Evolutionary conservation across 768 basidiomycete species (phyloP), one percentile per base, ranked within the genome.

Genomic region (Pisolithus albus): DNA sequence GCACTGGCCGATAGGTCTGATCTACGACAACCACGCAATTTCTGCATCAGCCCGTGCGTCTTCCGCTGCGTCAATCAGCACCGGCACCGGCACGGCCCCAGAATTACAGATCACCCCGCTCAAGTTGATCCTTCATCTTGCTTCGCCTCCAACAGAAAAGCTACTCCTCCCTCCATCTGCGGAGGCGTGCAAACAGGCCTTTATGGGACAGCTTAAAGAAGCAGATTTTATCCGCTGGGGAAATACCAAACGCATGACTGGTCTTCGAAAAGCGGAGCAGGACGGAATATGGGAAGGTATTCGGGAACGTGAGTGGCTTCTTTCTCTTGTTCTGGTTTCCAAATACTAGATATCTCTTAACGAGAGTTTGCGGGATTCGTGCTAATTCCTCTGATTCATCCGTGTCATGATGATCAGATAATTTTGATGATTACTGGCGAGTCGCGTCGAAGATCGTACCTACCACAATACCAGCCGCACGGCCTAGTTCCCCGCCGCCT

Each of bases 281-380:
- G 96, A 99, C 64, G 92, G 86, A 1, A 81, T 97, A 50, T 99
- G 96, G 96, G 92, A 96, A 60, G 93, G 93, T 7, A 87, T 99
- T 56, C 86, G 86, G 71, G 87, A 92, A 61, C 91, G 95, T 97
- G 64, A 71, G 92, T 72, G 11, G 34, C 37, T 16, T 43, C n/a
- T 56, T 19, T 54, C 23, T 19, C 51, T 32, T 50, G 37, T 37
- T 24, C 49, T 15, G 46, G 26, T 37, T 34, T 37, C 15, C 9
- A 15, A 28, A 13, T 30, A 18, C 41, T 13, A 32, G 30, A 19
- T 21, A 28, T 30, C 30, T 28, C 2, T 18, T 16, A 26, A 21
- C n/a, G 44, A 26, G 44, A 28, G 21, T 16, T 5, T 36, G 15
- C 46, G 55, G 24, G 21, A 53, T 50, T 56, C 56, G 56, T 56